Base-by-base conservation (phyloP, 2,329 filamentous ascomycete species). In the Apiospora pterosperma region DNA sequence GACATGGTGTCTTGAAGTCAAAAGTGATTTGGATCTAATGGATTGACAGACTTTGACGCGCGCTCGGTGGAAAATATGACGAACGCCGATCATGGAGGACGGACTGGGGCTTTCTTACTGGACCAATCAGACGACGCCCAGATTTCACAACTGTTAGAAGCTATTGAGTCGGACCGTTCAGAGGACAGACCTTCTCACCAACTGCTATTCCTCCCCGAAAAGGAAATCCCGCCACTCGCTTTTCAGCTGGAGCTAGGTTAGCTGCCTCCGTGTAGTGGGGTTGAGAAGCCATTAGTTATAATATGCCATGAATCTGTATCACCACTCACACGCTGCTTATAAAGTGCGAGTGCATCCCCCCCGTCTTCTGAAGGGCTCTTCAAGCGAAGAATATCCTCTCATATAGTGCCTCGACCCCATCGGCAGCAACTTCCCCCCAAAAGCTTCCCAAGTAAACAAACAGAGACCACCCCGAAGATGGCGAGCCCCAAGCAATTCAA, bases 401-500 rank as follows among this genome's bases (percentile, higher is more conserved):
- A 52, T 31, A 42, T 42, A 23, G 14, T n/a, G 16, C 44, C 44
- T 4, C 44, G 6, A n/a, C 23, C 14, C 16, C 23, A 52, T 52
- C 6, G 7, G 23, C 28, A 55, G 8, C 48, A 55, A n/a, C 5
- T 28, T 34, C 16, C 48, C 48, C 23, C 7, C 16, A 12, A 42
- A n/a, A 10, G 19, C n/a, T 41, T 42, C 21, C 4, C n/a, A 21
- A 21, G n/a, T 21, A 31, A 36, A 39, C 10, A 25, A 31, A 10
- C 10, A 48, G 8, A 62, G 12, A 16, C 6, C 23, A 28, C 31
- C 16, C n/a, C 58, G n/a, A 42, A 36, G 28, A 66, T 60, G 58
- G 69, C 70, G 67, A 62, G 55, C 12, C 36, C 65, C 66, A 80
- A 80, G 69, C 75, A 75, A 21, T 81, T 81, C 76, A 84, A 84